phyloP scores from a whole-genome alignment of 257 asterid species.

The Przewalskia tangutica region DNA sequence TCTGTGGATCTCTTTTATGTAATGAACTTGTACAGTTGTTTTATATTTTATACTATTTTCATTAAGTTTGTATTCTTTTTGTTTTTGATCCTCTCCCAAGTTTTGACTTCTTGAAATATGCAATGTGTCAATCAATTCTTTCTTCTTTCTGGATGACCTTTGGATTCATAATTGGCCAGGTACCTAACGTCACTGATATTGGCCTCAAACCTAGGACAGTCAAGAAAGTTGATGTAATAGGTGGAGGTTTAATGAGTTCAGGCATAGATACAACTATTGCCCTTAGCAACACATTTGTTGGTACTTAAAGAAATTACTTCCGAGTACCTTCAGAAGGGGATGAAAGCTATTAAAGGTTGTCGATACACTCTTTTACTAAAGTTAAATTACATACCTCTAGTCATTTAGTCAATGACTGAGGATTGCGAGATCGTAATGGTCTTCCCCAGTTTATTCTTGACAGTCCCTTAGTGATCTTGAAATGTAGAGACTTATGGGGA shows the following conservation, averaged over 20 bases:
- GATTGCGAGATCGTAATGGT: not conserved
- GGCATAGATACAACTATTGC: constrained; percentile 89
- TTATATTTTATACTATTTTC: not conserved
- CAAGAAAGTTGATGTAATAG: constrained; percentile 81
- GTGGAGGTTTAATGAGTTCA: constrained; percentile 99
- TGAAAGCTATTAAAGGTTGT: constrained; percentile 69
- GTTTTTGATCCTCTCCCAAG: not conserved
- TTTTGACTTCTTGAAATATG: not conserved
- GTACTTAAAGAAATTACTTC: constrained; percentile 82
- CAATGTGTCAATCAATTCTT: not conserved
- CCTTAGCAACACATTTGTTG: constrained; percentile 49
- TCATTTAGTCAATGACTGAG: not conserved
- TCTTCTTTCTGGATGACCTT: not conserved
- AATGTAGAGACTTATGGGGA: not conserved
- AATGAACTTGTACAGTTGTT: not conserved
- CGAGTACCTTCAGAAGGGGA: constrained; percentile 81
- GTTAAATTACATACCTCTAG: not conserved
- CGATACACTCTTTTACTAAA: not conserved
- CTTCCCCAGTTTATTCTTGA: not conserved
- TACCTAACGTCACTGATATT: constrained; percentile 71
- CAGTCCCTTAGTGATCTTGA: not conserved
- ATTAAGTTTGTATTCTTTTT: not conserved
- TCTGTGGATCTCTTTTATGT: not conserved
- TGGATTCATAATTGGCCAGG: constrained; percentile 22
- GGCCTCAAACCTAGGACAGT: constrained; percentile 87